These are phyloP conservation scores for Carex cristatella DNA, from an alignment of 176 grass and related monocot genomes.

Conservation along the genomic window DNA sequence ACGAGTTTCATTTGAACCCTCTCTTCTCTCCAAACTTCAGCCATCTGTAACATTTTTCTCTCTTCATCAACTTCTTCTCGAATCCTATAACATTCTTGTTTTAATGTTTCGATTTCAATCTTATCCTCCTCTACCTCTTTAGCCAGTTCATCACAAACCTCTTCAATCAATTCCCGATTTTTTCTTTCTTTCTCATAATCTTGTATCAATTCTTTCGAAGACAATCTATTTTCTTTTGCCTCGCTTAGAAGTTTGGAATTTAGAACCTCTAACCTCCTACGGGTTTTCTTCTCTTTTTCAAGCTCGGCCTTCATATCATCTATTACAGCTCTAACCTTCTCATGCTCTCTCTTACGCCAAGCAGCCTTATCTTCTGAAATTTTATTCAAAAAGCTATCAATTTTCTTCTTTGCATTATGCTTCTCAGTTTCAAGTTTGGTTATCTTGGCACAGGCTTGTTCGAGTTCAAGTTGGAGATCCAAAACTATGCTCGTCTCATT, in stretches of 20 bases:
- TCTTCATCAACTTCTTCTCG: conserved; percentile 83
- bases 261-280: conserved; percentile 57
- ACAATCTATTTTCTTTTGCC: conserved; percentile 62
- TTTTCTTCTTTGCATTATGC: conserved; percentile 71
- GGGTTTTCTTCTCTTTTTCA: conserved; percentile 75
- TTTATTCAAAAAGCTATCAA: conserved; percentile 88
- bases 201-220: conserved; percentile 64
- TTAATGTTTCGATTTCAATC: conserved; percentile 75
- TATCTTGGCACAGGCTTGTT: conserved; percentile 52
- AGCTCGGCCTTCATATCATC: conserved; percentile 88
- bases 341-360: conserved; percentile 86
- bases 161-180: conserved; percentile 68
- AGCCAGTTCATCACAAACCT: conserved; percentile 87
- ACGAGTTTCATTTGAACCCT: conserved; percentile 97
- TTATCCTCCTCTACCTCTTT: conserved; percentile 96
- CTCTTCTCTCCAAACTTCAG: conserved; percentile 96
- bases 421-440: conserved; percentile 65
- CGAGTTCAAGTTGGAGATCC: conserved; percentile 63
- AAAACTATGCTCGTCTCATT: conserved; percentile 44
- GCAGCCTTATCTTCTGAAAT: conserved; percentile 81
- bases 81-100: conserved; percentile 57
- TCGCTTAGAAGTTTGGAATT: conserved; percentile 81
- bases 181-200: conserved; percentile 85
- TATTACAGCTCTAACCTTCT: conserved; percentile 65
- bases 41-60: conserved; percentile 95